Evolutionary conservation across 202 grass and related monocot genomes (phyloP).

Genomic region (Panicum hallii): DNA sequence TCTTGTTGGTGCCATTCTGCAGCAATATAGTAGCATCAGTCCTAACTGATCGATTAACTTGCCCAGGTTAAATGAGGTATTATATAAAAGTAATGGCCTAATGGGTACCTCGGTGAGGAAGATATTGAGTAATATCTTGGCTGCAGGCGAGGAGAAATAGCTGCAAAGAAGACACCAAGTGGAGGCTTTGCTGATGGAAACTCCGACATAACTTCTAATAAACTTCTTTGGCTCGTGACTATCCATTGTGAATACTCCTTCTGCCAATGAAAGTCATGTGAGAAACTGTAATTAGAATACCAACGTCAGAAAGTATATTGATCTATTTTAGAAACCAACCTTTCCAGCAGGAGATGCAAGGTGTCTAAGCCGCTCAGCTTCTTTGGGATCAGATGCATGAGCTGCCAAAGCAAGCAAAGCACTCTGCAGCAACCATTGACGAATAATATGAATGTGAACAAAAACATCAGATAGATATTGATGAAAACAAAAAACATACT

Average conservation of each 20-base stretch:
- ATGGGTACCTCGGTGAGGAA: conserved; percentile 65
- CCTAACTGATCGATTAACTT: conserved; percentile 19
- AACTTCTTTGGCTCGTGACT: conserved; percentile 69
- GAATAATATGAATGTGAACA: conserved; percentile 24
- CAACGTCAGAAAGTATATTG: conserved; percentile 24
- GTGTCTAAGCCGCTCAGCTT: conserved; percentile 62
- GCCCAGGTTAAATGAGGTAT: not conserved
- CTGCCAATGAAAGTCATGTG: conserved; percentile 49
- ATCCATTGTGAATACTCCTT: conserved; percentile 83
- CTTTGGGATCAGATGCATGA: conserved; percentile 64
- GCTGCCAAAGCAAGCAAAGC: conserved; percentile 63
- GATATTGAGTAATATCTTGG: conserved; percentile 81
- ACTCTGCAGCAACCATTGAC: conserved; percentile 48
- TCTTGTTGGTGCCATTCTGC: conserved; percentile 63
- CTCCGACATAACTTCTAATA: conserved; percentile 71
- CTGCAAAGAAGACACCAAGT: conserved; percentile 75
- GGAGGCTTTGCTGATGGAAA: conserved; percentile 70
- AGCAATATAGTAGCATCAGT: conserved; percentile 42
- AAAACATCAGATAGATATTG: conserved; percentile 2
- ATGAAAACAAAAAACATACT: not conserved
- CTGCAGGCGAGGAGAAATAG: conserved; percentile 65
- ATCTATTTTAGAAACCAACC: conserved; percentile 44
- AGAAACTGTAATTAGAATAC: conserved; percentile 29
- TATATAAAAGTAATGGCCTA: not conserved
- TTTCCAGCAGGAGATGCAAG: conserved; percentile 77